Base-by-base conservation (phyloP, 495 filamentous ascomycete genomes). In the Trichoderma erinaceum region DNA sequence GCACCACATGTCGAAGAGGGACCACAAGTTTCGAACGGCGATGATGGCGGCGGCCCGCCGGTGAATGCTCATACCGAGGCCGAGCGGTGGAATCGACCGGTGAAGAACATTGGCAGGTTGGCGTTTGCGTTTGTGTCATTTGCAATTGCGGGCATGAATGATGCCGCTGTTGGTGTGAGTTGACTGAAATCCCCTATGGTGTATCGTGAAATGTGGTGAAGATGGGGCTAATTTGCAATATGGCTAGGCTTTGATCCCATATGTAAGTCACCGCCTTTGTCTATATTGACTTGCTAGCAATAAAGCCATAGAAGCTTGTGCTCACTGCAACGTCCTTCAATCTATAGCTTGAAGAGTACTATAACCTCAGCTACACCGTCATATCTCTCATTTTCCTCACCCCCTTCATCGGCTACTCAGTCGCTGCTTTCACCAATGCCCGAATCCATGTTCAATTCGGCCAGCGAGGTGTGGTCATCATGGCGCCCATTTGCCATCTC, bases 381-480 rank as follows among this genome's bases (percentile, higher is more conserved):
- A 86, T 96, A 35, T 93, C 92, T 0, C 75, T 93, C 0, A 86
- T 96, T 67, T 97, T 96, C 78, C 84, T 97, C 3, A 80, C 89
- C 27, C 92, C 91, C 68, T 93, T 92, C 27, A 68, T 89, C 13
- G 93, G 92, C 41, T 97, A 95, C 78, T 84, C 92, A 48, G 70
- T 84, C n/a, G 90, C 92, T 0, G 91, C 91, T 3, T 85, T 92
- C n/a, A 74, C 86, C 52, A 91, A 88, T 69, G 86, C 89, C 71
- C 75, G 75, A 50, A 78, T 87, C 38, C 83, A 87, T 69, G 71
- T 80, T 69, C 69, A 75, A 38, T 77, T 89, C 66, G 92, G 92
- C 18, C 92, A 92, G 63, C 86, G 87, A 0, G 92, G 92, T 15
- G 84, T 94, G 3, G 90, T 90, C 41, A 67, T 90, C 61, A 76